A percentile compares a stretch with the other conserved stretches of the same genome.
Conservation (phyloP, 225 moss, liverwort and hornwort genomes). For the Polytrichum commune region DNA sequence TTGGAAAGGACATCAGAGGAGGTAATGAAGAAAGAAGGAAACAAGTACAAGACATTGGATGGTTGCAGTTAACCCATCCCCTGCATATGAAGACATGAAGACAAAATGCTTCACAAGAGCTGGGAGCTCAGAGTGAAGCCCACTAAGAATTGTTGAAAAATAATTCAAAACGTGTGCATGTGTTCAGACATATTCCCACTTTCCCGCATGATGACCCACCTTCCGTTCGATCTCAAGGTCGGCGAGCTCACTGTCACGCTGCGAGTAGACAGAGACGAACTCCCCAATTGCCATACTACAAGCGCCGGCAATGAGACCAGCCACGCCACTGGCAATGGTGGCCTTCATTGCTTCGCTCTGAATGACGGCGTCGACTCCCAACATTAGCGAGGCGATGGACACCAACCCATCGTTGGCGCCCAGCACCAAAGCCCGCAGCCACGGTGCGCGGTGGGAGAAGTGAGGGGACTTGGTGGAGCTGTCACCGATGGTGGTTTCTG, state of each 20-base stretch:
- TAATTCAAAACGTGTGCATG: no score
- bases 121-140: no score
- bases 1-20: no score
- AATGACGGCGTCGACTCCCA: conserved; percentile 55
- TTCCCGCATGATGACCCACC: conserved; percentile 11
- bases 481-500: not conserved
- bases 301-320: conserved; percentile 58
- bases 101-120: no score
- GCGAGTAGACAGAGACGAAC: conserved; percentile 73
- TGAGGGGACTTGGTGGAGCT: conserved; percentile 6
- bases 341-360: conserved; percentile 21
- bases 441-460: conserved; percentile 56
- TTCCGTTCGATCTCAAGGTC: conserved; percentile 80
- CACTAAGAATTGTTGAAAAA: no score
- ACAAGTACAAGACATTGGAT: no score
- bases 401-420: conserved; percentile 68
- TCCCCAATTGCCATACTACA: conserved; percentile 74
- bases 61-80: no score
- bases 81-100: no score
- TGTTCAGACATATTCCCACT: no score
- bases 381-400: conserved; percentile 58
- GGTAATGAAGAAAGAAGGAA: no score
- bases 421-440: conserved; percentile 58
- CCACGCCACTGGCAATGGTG: conserved; percentile 43
- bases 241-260: conserved; percentile 82